Evolutionary conservation across 23 red algal species (phyloP).

Genomic region (Gracilaria vermiculophylla): DNA sequence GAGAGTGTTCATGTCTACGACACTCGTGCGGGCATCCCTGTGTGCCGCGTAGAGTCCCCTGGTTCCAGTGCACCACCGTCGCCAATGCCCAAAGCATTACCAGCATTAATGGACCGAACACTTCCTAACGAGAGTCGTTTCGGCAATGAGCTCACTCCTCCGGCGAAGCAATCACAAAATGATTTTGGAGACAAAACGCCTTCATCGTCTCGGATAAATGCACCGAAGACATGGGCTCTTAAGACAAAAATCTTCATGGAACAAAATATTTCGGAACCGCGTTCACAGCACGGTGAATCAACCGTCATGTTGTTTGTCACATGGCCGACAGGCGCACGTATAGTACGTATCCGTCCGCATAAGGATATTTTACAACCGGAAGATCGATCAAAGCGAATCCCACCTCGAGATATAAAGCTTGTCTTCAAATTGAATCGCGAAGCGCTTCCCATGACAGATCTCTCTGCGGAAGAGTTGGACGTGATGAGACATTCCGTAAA

Average conservation of each 20-base stretch:
- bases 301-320: constrained; percentile 43
- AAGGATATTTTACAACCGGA: constrained; percentile 7
- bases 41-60: constrained; percentile 44
- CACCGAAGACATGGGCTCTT: constrained; percentile 37
- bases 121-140: neutral
- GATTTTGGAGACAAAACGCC: neutral
- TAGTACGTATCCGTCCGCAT: constrained; percentile 47
- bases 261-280: neutral
- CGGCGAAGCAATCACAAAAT: neutral
- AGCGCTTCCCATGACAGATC: constrained; percentile 1
- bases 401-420: constrained; percentile 2
- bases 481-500: constrained; percentile 18
- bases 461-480: constrained; percentile 37
- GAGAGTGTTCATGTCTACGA: constrained; percentile 63
- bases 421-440: constrained; percentile 23
- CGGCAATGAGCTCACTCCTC: neutral
- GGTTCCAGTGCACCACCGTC: constrained; percentile 44
- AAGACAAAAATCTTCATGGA: constrained; percentile 58
- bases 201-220: neutral
- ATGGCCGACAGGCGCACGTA: constrained; percentile 55
- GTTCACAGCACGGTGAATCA: constrained; percentile 40
- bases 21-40: neutral
- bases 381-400: neutral
- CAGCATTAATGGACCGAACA: neutral
- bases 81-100: neutral